Base-by-base conservation (phyloP, 78 protist species). In the Chrysochromulina tobinii region DNA sequence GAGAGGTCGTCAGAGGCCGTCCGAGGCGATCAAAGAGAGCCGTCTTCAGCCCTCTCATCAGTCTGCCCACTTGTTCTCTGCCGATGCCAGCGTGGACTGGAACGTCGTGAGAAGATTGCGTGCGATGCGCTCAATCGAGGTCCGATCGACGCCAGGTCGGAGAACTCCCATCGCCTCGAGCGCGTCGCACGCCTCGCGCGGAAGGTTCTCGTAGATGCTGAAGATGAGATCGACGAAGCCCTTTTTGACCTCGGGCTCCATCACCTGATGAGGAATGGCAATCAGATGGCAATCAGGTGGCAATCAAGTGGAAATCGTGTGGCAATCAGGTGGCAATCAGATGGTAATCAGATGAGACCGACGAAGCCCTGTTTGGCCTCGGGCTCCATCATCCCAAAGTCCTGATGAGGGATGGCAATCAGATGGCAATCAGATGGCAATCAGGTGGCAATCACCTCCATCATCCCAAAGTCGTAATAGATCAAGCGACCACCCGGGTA, bases 401-500 rank as follows among this genome's bases (percentile, higher is more conserved):
- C 38, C 38, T 38, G 38, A 38, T 38, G 38, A 38, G 38, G 38
- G 38, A 38, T 38, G 0, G 38, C 38, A 38, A 38, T 38, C 38
- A 38, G 38, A 38, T 38, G 0, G 38, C 38, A 38, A 38, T 38
- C 38, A 38, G 38, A 38, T 38, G 38, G 38, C 38, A 38, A 38
- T 38, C 38, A 38, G 38, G 38, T 38, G 38, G 38, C 38, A 38
- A 38, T 38, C 38, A 27, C 7, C 79, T 69, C 79, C 79, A 69
- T 69, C 79, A 69, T 69, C 11, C 89, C 89, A 66, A 86, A 86
- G 89, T 86, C 89, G 77, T 86, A 86, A 77, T 61, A 64, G 58
- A 86, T 17, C 53, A 86, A 61, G 23, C 89, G 73, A 20, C 89
- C 89, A 27, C 57, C 59, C 2, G 84, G 84, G 27, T 9, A 12